Conservation (phyloP, 805 yeast genomes). For the Saturnispora besseyi region DNA sequence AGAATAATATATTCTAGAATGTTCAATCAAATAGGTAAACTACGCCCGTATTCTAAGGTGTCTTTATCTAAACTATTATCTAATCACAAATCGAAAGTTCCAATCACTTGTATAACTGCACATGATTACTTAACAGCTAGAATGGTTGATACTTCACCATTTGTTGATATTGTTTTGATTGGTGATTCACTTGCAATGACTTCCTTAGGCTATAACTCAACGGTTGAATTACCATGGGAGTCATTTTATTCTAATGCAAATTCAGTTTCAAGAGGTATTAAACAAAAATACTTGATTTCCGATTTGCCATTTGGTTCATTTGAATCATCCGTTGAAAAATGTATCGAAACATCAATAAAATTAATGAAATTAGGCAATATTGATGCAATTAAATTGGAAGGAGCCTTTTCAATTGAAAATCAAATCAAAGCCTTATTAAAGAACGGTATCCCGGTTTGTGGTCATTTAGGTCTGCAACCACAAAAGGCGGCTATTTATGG, state of each 20-base stretch:
- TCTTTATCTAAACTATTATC: not conserved
- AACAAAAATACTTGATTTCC: slow-evolving; percentile 59
- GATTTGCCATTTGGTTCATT: slow-evolving; percentile 88
- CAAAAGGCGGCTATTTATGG: slow-evolving; percentile 72
- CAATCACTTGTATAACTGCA: slow-evolving; percentile 54
- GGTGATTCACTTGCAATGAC: slow-evolving; percentile 96
- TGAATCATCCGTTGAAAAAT: slow-evolving; percentile 56
- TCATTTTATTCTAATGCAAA: slow-evolving; percentile 70
- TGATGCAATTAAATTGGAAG: slow-evolving; percentile 80
- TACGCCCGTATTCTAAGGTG: not conserved
- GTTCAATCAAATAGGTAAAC: not conserved
- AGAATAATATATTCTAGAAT: not conserved
- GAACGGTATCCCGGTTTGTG: slow-evolving; percentile 82
- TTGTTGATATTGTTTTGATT: slow-evolving; percentile 61
- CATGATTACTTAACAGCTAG: slow-evolving; percentile 75
- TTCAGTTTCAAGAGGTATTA: slow-evolving; percentile 68
- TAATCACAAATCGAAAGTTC: slow-evolving; percentile 10
- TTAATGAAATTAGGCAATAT: slow-evolving; percentile 50
- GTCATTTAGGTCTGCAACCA: slow-evolving; percentile 90
- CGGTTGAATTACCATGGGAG: slow-evolving; percentile 67
- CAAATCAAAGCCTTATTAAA: slow-evolving; percentile 48
- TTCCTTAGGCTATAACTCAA: slow-evolving; percentile 68
- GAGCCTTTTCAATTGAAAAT: slow-evolving; percentile 50
- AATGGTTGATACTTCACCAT: slow-evolving; percentile 53
- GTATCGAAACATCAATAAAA: slow-evolving; percentile 46